Evolutionary conservation across 352 stramenopile species (phyloP).

Genomic region (Pythium volutum): DNA sequence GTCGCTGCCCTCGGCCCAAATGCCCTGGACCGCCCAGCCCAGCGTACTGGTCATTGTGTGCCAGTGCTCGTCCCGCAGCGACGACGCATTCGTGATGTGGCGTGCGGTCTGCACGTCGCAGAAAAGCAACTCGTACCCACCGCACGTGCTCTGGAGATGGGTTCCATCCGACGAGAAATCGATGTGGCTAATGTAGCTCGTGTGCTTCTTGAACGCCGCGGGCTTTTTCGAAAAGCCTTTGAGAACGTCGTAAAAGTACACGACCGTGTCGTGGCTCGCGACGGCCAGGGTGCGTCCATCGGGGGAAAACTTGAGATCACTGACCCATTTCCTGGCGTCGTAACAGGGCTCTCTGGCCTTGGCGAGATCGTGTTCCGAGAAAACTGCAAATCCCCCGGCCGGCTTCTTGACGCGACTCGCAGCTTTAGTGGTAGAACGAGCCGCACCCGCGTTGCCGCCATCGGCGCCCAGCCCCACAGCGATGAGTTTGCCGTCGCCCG

Average conservation of each 20-base stretch:
- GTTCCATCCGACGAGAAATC: constrained; percentile 74
- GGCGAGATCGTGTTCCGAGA: constrained; percentile 44
- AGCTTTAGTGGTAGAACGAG: constrained; percentile 7
- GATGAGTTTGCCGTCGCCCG: constrained; percentile 84
- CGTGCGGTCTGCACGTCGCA: constrained; percentile 67
- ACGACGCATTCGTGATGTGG: constrained; percentile 74
- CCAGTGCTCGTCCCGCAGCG: constrained; percentile 88
- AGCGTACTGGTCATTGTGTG: constrained; percentile 86
- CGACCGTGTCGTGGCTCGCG: constrained; percentile 63
- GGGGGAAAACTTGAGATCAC: constrained; percentile 69
- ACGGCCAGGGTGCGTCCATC: constrained; percentile 58
- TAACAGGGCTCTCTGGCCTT: constrained; percentile 46
- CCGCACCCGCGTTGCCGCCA: constrained; percentile 22
- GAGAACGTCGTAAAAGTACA: constrained; percentile 77
- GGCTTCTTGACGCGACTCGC: constrained; percentile 25
- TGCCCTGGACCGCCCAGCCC: constrained; percentile 90
- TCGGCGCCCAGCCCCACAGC: constrained; percentile 77
- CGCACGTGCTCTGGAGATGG: constrained; percentile 69
- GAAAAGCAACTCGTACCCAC: constrained; percentile 89
- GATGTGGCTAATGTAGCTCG: constrained; percentile 72
- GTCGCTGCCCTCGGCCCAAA: constrained; percentile 72
- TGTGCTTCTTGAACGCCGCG: constrained; percentile 72
- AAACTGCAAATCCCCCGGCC: constrained; percentile 58
- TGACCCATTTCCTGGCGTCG: constrained; percentile 68
- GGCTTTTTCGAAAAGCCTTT: constrained; percentile 65